Evolutionary conservation across 345 rosid species (phyloP), one percentile per base, ranked within the genome.

Genomic region (Aurinia saxatilis): DNA sequence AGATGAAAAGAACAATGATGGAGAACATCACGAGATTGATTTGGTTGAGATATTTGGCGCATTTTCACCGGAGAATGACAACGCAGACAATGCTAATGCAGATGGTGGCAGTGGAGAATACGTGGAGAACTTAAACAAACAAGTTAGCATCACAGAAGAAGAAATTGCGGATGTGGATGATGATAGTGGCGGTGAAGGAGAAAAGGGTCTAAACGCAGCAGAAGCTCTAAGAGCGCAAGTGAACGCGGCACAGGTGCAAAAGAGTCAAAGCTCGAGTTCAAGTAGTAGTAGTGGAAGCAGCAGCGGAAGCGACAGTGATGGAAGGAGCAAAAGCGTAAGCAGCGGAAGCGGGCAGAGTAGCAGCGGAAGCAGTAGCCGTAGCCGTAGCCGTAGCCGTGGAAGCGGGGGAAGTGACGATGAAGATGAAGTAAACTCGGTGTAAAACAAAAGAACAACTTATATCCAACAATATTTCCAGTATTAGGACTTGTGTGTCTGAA

Each of bases 81-180:
- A 75, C 29, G 16, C 57, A 17, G 69, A 68, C 5, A 85, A 71
- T 46, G 72, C 45, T 6, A 81, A 71, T 37, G 68, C 40, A 0
- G 66, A 70, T 33, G 33, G 3, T 42, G 84, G 63, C n/a, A n/a
- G n/a, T 39, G 75, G 59, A 56, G 65, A 63, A 49, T 56, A 71
- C 7, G 75, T 10, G 0, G 57, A 69, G 9, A 53, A 14, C 50
- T 37, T 61, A 19, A 46, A 2, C 57, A 69, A 69, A 41, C 73
- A 69, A 12, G 37, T 46, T 0, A 61, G 50, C 57, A 46, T 61
- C 0, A 46, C 36, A 8, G 76, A 72, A 46, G 96, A 91, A 13
- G 98, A 91, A 80, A 91, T 88, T 55, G 96, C 98, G 37, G 95
- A 90, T 58, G 96, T 91, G 46, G 98, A 91, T 27, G 90, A 81